phyloP scores from a whole-genome alignment of 805 yeast species.

The Hanseniaspora hatyaiensis region DNA sequence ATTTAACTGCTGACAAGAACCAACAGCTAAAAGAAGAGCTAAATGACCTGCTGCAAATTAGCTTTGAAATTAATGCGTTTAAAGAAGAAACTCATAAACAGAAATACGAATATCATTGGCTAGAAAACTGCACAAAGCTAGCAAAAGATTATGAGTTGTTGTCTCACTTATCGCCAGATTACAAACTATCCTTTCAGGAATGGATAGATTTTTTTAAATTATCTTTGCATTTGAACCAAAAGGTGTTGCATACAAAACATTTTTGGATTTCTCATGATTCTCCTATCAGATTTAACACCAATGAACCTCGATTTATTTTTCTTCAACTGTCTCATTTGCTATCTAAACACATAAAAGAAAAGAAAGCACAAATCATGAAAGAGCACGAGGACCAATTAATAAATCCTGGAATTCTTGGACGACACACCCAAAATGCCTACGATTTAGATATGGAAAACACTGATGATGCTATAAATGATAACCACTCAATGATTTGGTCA shows the following conservation, averaged over 20 bases:
- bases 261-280: constrained; percentile 56
- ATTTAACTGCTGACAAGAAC: background rate
- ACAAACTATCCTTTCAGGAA: constrained; percentile 21
- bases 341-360: background rate
- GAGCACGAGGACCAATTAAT: background rate
- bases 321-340: constrained; percentile 24
- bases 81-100: background rate
- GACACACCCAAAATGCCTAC: background rate
- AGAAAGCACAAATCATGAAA: background rate
- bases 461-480: background rate
- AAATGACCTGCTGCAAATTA: background rate
- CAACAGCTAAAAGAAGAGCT: constrained; percentile 8
- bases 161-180: constrained; percentile 19
- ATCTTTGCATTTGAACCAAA: constrained; percentile 18
- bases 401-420: background rate
- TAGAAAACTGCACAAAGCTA: constrained; percentile 9
- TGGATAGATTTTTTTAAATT: constrained; percentile 21
- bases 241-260: constrained; percentile 27
- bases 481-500: background rate
- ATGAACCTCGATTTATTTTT: constrained; percentile 54
- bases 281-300: constrained; percentile 58
- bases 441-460: background rate
- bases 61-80: background rate
- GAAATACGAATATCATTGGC: background rate
- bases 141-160: constrained; percentile 21